Evolutionary conservation across 768 basidiomycete genomes (phyloP), one percentile per base, ranked within the genome.

Genomic region (Leccinum longicurvipes): DNA sequence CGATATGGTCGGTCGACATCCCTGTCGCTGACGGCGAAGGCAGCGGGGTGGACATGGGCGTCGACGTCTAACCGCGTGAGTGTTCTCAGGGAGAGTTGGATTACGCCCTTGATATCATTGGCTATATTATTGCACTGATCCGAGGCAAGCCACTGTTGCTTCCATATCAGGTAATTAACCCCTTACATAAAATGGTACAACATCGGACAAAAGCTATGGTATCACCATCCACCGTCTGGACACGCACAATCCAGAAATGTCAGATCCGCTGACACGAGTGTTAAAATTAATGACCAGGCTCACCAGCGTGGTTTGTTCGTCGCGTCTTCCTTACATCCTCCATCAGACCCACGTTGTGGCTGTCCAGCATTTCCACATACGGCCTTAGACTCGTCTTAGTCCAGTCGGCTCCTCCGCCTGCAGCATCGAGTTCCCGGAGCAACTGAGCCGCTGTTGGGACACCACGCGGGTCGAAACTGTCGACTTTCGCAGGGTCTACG

Each of bases 361-460:
- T 79, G 57, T 98, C 91, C 60, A 98, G 72, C 76, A 97, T 82
- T 45, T 95, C 89, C 41, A 99, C 84, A 63, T 95, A 98, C 21
- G 88, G 88, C 66, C 84, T 89, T 56, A 99, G 72, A 5, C 90
- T 90, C 15, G 97, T 98, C 54, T 82, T 81, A 61, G 89, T 84
- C 89, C 93, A 97, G 63, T 89, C 89, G 84, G 83, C 78, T 60
- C 80, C 80, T 57, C 80, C 78, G 24, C 68, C 73, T 6, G 74
- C 62, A 7, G 67, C 67, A 62, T 95, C 86, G 47, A 98, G 75
- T 71, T 99, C 93, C 41, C 75, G 72, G 23, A 98, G 70, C n/a
- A 98, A 77, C 66, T 91, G 86, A 4, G 79, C 79, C 7, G 96
- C 87, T 0, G 93, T 98, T 1, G 97, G 97, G 5, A 98, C 96